phyloP scores from a whole-genome alignment of 768 basidiomycete genomes.

The Termitomyces sp. region DNA sequence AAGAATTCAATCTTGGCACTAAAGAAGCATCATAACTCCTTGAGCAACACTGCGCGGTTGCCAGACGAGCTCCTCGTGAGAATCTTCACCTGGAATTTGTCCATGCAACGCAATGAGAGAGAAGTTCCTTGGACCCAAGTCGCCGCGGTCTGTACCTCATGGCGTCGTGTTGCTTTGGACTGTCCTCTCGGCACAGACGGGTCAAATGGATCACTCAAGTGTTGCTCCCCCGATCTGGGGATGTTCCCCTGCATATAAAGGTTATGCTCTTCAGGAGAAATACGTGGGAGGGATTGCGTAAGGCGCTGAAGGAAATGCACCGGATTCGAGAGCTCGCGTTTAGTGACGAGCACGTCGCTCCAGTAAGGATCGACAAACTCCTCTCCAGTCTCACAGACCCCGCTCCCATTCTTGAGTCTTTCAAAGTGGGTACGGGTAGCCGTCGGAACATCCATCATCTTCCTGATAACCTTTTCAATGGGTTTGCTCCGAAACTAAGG shows the following conservation, averaged over 20 bases:
- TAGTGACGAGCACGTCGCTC: neutral
- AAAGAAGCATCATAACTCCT: neutral
- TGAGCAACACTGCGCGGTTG: neutral
- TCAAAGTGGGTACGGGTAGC: neutral
- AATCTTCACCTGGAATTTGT: neutral
- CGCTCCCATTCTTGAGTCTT: neutral
- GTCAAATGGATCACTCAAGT: neutral
- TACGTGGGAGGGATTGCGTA: neutral
- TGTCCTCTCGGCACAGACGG: neutral
- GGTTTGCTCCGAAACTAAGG: neutral
- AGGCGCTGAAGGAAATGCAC: neutral
- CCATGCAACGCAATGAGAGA: neutral
- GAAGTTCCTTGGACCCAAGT: neutral
- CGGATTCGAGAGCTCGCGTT: neutral
- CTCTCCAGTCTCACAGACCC: neutral
- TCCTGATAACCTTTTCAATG: constrained; percentile 1
- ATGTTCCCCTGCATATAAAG: neutral
- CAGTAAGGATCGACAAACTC: neutral
- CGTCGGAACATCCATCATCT: neutral
- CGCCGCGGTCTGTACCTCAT: neutral
- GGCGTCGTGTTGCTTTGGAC: neutral
- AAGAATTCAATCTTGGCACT: neutral
- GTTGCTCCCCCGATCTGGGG: neutral
- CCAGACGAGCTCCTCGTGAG: neutral
- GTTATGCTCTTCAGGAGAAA: neutral